Evolutionary conservation across 108 stramenopile species (phyloP).

Genomic region (Cyclostephanos tholiformis): DNA sequence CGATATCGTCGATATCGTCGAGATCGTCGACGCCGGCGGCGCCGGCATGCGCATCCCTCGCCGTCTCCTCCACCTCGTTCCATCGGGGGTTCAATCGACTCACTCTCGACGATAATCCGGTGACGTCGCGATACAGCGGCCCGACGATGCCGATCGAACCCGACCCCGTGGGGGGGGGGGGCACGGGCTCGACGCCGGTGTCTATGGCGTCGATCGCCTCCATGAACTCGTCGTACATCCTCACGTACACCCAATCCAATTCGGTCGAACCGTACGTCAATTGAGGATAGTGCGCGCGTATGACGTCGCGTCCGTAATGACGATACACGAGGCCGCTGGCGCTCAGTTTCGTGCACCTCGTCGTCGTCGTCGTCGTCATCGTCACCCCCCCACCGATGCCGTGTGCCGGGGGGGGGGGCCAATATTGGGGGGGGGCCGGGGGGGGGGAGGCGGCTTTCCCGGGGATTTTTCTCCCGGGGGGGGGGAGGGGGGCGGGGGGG

Average conservation of each 20-base stretch:
- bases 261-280: conserved; percentile 8
- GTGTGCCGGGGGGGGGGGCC: no score
- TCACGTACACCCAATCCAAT: conserved; percentile 53
- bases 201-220: conserved; percentile 99
- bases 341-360: conserved; percentile 85
- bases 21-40: no score
- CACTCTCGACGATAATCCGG: conserved; percentile 88
- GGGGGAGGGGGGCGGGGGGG: no score
- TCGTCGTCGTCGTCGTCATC: no score
- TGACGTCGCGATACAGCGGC: conserved; percentile 80
- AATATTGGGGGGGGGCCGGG: no score
- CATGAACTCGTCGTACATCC: conserved; percentile 88
- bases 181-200: conserved; percentile 98
- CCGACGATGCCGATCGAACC: conserved; percentile 18
- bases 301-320: conserved; percentile 95
- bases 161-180: conserved; percentile 45
- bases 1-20: no score
- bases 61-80: conserved; percentile 73
- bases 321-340: conserved; percentile 96
- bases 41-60: conserved; percentile 18
- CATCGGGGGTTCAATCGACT: conserved; percentile 91
- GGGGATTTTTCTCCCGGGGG: no score
- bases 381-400: no score
- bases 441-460: no score
- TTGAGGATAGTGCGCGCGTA: conserved; percentile 70